Evolutionary conservation across 345 rosid species (phyloP), one percentile per base, ranked within the genome.

Genomic region (Eutrema heterophyllum): DNA sequence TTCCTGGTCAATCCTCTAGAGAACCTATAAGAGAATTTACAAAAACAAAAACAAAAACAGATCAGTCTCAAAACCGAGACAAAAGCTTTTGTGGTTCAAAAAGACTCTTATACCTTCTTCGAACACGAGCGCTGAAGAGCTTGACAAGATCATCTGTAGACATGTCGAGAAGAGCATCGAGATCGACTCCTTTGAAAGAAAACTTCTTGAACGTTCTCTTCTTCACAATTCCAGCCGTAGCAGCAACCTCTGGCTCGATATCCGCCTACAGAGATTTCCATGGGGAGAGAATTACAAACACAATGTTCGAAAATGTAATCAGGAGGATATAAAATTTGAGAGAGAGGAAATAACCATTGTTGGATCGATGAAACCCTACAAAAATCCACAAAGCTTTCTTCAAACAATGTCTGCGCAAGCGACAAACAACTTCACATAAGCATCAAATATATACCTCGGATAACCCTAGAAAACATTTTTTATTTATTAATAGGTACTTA

Each of bases 131-230:
- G 3, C 33, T 61, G 38, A 84, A 87, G 59, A 80, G 92, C 81
- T 87, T 86, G 49, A 86, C 90, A 52, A 87, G 90, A 60, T 86
- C 92, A 43, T 87, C 96, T 3, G 88, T 84, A 6, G 88, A 77
- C 95, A 89, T 85, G 72, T 89, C 92, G 33, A 85, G 78, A 27
- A 85, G 88, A 53, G 89, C 88, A 51, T 89, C 95, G 73, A 89
- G 76, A 82, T 89, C 92, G 6, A 89, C 92, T 41, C 96, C 94
- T 72, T 84, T 83, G 87, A 78, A 89, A 35, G 88, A 68, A 68
- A 89, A 89, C 86, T 84, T 89, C 85, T 86, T 87, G 81, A 89
- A 89, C 48, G 90, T 89, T 78, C 96, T 87, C 87, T 87, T 86
- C 81, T 86, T 89, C 9, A 88, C 84, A 58, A 55, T 71, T 4